A percentile compares a stretch with the other conserved stretches of the same genome.
These are phyloP conservation scores for Saturnispora silvae DNA, from an alignment of 805 yeast species.

Conservation along the genomic window DNA sequence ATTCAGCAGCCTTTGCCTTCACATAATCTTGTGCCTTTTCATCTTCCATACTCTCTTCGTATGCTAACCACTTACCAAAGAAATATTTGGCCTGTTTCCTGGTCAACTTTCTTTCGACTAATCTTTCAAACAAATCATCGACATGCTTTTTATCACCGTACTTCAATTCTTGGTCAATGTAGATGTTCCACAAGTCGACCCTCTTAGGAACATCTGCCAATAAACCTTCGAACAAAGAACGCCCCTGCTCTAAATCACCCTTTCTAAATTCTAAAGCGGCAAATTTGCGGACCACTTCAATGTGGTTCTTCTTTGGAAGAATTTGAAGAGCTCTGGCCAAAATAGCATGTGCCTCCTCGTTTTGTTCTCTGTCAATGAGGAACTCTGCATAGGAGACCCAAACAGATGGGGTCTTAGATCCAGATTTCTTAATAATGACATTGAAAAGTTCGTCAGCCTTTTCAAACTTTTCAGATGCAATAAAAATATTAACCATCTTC, in stretches of 20 bases:
- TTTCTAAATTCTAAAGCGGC: constrained; percentile 78
- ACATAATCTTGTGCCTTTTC: constrained; percentile 69
- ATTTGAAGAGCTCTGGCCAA: constrained; percentile 64
- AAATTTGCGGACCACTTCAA: constrained; percentile 76
- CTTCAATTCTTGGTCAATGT: constrained; percentile 87
- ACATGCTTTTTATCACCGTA: constrained; percentile 52
- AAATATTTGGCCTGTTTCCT: constrained; percentile 90
- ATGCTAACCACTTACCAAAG: constrained; percentile 84
- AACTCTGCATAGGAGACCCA: constrained; percentile 82
- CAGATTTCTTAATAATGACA: constrained; percentile 68
- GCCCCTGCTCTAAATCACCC: constrained; percentile 91
- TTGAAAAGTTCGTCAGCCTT: constrained; percentile 63
- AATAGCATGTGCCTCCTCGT: constrained; percentile 58
- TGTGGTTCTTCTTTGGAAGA: constrained; percentile 61
- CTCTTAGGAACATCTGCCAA: constrained; percentile 84
- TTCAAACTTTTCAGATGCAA: constrained; percentile 58
- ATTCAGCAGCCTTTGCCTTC: constrained; percentile 83
- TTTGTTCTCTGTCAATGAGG: constrained; percentile 47
- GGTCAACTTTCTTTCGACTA: constrained; percentile 52
- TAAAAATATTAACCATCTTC: constrained; percentile 65
- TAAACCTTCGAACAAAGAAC: constrained; percentile 89
- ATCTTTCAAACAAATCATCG: constrained; percentile 77
- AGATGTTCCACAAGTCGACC: constrained; percentile 90
- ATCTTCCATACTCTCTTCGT: constrained; percentile 62
- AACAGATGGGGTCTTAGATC: constrained; percentile 50